Evolutionary conservation across 495 filamentous ascomycete species (phyloP).

Genomic region (Penicillium argentinense): DNA sequence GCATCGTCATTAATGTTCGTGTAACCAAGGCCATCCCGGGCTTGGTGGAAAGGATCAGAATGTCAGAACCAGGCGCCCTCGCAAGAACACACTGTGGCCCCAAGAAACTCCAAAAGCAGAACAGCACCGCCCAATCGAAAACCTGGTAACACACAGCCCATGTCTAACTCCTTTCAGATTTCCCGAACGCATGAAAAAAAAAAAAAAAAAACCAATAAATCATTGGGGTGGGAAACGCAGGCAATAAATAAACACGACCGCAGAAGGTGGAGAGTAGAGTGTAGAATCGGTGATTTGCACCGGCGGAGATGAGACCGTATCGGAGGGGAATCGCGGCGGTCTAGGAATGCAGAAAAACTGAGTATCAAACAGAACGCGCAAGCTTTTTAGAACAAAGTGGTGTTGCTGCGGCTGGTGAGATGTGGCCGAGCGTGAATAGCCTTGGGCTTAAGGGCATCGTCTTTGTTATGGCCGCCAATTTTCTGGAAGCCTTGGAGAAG

Average conservation of each 20-base stretch:
- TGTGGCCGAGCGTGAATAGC: constrained; percentile 38
- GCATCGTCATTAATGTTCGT: constrained; percentile 48
- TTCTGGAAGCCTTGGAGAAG: constrained; percentile 87
- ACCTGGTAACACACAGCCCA: constrained; percentile 20
- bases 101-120: constrained; percentile 37
- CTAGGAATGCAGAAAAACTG: no score
- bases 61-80: constrained; percentile 27
- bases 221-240: constrained; percentile 10
- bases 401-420: constrained; percentile 41
- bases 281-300: neutral
- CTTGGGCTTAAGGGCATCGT: constrained; percentile 29
- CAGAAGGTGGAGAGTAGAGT: neutral
- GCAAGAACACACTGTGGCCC: constrained; percentile 11
- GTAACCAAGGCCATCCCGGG: constrained; percentile 39
- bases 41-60: constrained; percentile 29
- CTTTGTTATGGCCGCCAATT: constrained; percentile 62
- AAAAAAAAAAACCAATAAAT: constrained; percentile 7
- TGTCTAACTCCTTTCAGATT: constrained; percentile 17
- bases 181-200: constrained; percentile 19
- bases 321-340: no score
- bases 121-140: constrained; percentile 23
- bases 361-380: no score
- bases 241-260: constrained; percentile 7
- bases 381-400: constrained; percentile 44
- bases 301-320: neutral